Evolutionary conservation across 2,329 filamentous ascomycete genomes (phyloP).

Genomic region (Penicillium aurantiogriseum): DNA sequence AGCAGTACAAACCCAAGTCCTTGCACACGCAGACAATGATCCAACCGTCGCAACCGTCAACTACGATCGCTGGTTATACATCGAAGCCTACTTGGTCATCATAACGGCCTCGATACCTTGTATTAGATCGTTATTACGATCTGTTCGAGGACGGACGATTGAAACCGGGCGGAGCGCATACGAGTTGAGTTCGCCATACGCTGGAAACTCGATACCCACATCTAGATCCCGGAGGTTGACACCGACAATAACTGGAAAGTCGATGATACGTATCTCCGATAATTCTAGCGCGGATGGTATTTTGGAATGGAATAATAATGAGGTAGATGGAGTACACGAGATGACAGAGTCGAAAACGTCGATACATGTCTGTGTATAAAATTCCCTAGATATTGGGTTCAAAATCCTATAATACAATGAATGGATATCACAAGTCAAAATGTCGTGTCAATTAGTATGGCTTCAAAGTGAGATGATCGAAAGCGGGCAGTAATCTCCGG

Average conservation of each 20-base stretch:
- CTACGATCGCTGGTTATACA: constrained; percentile 30
- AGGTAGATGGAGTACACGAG: background rate
- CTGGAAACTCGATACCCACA: background rate
- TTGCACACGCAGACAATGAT: constrained; percentile 19
- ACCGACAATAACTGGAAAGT: constrained; percentile 1
- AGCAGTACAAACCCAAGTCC: constrained; percentile 23
- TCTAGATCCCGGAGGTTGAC: constrained; percentile 8
- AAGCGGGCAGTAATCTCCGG: background rate
- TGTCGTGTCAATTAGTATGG: too few species aligned
- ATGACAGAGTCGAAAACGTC: background rate
- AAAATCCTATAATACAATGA: too few species aligned
- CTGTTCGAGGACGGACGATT: background rate
- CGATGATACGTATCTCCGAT: constrained; percentile 9
- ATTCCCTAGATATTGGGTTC: too few species aligned
- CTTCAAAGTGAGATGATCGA: background rate
- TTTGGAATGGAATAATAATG: background rate
- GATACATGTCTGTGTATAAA: background rate
- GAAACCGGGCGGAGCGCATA: constrained; percentile 12
- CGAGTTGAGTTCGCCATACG: constrained; percentile 14
- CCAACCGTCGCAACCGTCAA: constrained; percentile 23
- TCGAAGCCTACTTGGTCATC: constrained; percentile 33
- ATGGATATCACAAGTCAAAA: background rate
- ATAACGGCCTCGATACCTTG: constrained; percentile 33
- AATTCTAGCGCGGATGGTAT: constrained; percentile 12
- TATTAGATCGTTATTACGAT: constrained; percentile 25